Conservation (phyloP, 2,329 filamentous ascomycete genomes). For the Fusarium temperatum region DNA sequence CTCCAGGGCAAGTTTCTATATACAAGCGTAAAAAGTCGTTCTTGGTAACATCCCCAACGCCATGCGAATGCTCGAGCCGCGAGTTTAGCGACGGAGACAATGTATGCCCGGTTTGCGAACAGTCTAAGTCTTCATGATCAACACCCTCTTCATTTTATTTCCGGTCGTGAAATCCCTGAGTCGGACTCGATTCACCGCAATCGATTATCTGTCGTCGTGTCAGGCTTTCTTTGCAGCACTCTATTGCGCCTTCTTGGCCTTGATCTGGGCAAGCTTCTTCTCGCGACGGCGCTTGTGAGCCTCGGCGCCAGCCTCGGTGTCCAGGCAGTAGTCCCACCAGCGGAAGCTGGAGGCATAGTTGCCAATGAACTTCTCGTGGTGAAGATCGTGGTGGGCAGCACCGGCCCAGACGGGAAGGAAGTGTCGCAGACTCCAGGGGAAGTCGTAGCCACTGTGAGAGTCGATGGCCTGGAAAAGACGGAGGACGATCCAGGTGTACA, state of each 20-base stretch:
- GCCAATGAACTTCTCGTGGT: slow-evolving; percentile 98
- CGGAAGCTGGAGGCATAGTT: slow-evolving; percentile 98
- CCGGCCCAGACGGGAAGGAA: slow-evolving; percentile 98
- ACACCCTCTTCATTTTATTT: slow-evolving; percentile 11
- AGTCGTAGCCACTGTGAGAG: slow-evolving; percentile 96
- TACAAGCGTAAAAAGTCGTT: slow-evolving; percentile 44
- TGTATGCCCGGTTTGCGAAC: slow-evolving; percentile 26
- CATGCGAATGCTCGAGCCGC: slow-evolving; percentile 42
- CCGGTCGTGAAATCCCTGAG: slow-evolving; percentile 8
- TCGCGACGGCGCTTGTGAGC: slow-evolving; percentile 85
- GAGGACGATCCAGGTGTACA: slow-evolving; percentile 95
- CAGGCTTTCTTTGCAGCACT: slow-evolving; percentile 3
- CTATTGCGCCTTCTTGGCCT: slow-evolving; percentile 74
- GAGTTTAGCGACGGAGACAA: slow-evolving; percentile 30
- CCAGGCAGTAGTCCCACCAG: slow-evolving; percentile 96
- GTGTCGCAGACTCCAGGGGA: slow-evolving; percentile 95
- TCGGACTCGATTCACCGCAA: slow-evolving; percentile 39
- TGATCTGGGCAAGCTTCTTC: slow-evolving; percentile 73
- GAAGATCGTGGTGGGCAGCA: slow-evolving; percentile 93
- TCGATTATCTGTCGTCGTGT: slow-evolving; percentile 21
- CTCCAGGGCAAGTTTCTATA: slow-evolving; percentile 42
- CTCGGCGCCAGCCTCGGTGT: slow-evolving; percentile 92
- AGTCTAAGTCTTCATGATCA: slow-evolving; percentile 40
- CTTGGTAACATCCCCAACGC: slow-evolving; percentile 44
- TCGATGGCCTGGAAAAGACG: slow-evolving; percentile 98